phyloP scores from a whole-genome alignment of 371 early-diverging fungal genomes.

The Basidiobolus heterosporus region DNA sequence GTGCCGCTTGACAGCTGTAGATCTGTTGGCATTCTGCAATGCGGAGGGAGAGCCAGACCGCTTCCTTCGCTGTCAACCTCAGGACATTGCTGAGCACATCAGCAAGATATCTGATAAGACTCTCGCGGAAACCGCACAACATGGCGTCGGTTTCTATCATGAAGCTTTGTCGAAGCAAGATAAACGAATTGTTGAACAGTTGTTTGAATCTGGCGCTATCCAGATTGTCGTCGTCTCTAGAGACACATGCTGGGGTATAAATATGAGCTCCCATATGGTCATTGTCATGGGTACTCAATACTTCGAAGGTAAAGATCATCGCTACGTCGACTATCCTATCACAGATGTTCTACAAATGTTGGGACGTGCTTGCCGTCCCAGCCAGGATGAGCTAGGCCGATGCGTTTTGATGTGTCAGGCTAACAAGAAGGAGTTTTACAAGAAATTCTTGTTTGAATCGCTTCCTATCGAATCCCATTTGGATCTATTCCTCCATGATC shows the following conservation, averaged over 20 bases:
- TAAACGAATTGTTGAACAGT: conserved; percentile 46
- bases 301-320: conserved; percentile 83
- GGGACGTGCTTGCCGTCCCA: conserved; percentile 69
- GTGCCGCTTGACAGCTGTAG: conserved; percentile 70
- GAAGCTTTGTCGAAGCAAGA: conserved; percentile 66
- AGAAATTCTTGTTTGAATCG: conserved; percentile 87
- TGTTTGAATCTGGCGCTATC: conserved; percentile 65
- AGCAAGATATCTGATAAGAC: conserved; percentile 50
- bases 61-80: conserved; percentile 51
- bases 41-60: conserved; percentile 55
- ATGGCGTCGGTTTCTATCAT: conserved; percentile 83
- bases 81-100: conserved; percentile 41
- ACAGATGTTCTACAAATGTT: conserved; percentile 93
- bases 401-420: conserved; percentile 86
- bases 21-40: conserved; percentile 59
- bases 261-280: conserved; percentile 61
- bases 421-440: conserved; percentile 89
- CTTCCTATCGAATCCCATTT: conserved; percentile 87
- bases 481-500: conserved; percentile 77
- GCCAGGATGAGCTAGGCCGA: conserved; percentile 47
- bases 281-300: conserved; percentile 93
- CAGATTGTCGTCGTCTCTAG: conserved; percentile 80
- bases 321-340: conserved; percentile 86
- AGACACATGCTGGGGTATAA: conserved; percentile 81
- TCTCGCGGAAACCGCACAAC: conserved; percentile 48